A percentile compares a stretch with the other conserved stretches of the same genome.
Evolutionary conservation across 164 flowering plant genomes (phyloP).

Genomic region (Piper betle): DNA sequence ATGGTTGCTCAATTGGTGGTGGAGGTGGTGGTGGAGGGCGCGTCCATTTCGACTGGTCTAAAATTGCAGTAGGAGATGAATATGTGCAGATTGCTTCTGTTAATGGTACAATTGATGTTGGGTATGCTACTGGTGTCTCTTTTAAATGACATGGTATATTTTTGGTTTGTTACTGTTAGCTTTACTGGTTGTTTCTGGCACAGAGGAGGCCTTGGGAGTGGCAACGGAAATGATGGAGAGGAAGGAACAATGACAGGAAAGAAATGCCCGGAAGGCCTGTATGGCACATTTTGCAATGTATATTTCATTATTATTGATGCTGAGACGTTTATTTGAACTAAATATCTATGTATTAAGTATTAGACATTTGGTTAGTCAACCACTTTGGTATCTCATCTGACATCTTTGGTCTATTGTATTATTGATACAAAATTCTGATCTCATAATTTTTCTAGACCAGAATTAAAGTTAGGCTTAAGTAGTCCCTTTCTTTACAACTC

Average conservation of each 20-base stretch:
- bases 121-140: conserved; percentile 27
- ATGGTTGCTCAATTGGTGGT: conserved; percentile 72
- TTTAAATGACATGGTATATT: not conserved
- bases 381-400: not conserved
- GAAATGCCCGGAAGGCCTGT: conserved; percentile 80
- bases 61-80: conserved; percentile 53
- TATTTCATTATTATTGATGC: conserved; percentile 2
- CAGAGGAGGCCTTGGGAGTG: conserved; percentile 76
- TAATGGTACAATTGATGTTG: conserved; percentile 45
- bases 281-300: conserved; percentile 83
- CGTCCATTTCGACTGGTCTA: conserved; percentile 91
- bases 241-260: conserved; percentile 79
- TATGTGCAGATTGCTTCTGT: conserved; percentile 69
- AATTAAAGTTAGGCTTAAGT: too few relatives aligned
- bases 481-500: too few relatives aligned
- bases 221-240: conserved; percentile 52
- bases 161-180: not conserved
- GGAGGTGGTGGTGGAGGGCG: conserved; percentile 99
- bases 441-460: too few relatives aligned
- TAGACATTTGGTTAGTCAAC: not conserved
- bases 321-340: not conserved
- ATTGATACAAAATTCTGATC: too few relatives aligned
- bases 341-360: not conserved
- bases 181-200: conserved; percentile 4
- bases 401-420: too few relatives aligned